Percentiles rank a stretch among this genome's conserved stretches.
phyloP scores from a whole-genome alignment of 345 rosid genomes.

The Psidium guajava region DNA sequence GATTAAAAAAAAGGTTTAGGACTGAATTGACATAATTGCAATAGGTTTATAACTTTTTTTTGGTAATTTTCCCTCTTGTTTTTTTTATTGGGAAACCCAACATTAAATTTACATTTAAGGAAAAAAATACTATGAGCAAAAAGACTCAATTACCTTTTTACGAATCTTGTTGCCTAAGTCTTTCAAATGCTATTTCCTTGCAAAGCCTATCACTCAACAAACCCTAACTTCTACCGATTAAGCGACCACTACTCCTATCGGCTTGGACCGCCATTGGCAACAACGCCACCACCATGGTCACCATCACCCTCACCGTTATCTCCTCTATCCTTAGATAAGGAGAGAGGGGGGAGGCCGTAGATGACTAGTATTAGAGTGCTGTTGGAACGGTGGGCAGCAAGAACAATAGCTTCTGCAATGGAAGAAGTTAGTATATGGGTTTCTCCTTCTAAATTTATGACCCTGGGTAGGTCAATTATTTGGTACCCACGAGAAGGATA shows the following conservation, averaged over 20 bases:
- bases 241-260: background rate
- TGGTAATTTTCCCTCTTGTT: background rate
- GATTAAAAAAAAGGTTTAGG: no score
- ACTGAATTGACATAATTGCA: no score
- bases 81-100: background rate
- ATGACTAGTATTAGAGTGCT: background rate
- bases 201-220: background rate
- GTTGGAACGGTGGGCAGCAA: no score
- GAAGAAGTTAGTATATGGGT: no score
- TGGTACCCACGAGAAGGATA: no score
- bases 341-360: background rate
- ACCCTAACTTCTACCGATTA: background rate
- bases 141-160: background rate
- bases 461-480: no score
- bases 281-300: background rate
- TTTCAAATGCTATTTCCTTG: background rate
- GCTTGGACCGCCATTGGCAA: background rate
- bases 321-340: background rate
- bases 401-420: no score
- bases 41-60: no score
- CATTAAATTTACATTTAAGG: background rate
- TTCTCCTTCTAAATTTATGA: no score
- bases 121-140: background rate
- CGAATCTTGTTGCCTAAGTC: background rate
- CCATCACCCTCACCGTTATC: background rate